Percentiles rank a stretch among this genome's conserved stretches.
Evolutionary conservation across 2,329 filamentous ascomycete species (phyloP).

Genomic region (Claviceps sp.): DNA sequence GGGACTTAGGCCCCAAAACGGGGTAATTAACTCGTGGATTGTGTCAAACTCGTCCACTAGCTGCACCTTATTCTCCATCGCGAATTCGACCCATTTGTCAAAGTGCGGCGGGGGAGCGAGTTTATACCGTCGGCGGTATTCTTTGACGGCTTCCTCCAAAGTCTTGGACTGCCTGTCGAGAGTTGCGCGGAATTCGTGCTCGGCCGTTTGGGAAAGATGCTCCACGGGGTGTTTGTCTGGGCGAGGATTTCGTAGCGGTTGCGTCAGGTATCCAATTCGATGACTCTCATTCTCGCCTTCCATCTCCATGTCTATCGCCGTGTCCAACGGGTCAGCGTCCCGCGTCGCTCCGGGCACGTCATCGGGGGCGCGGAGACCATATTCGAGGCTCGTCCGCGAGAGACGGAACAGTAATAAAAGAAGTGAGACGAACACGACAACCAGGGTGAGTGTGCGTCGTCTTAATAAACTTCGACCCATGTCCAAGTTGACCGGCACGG

Average conservation of each 20-base stretch:
- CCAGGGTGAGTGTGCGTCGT: not conserved
- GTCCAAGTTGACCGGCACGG: not conserved
- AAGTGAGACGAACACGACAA: not conserved
- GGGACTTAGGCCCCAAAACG: slow-evolving; percentile 83
- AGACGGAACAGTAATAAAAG: not conserved
- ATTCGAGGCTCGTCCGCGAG: not conserved
- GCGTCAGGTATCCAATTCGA: not conserved
- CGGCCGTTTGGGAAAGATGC: not conserved
- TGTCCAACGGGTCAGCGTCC: not conserved
- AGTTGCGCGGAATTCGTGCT: not conserved
- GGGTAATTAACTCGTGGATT: slow-evolving; percentile 66
- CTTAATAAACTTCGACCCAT: not conserved
- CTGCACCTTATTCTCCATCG: slow-evolving; percentile 57
- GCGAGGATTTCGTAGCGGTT: not conserved
- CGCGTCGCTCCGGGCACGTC: not conserved
- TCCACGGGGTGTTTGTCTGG: not conserved
- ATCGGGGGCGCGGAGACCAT: not conserved
- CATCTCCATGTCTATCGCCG: too few relatives aligned
- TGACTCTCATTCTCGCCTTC: not conserved
- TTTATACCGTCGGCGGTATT: slow-evolving; percentile 71
- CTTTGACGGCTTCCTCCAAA: slow-evolving; percentile 60
- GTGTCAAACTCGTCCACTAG: slow-evolving; percentile 89
- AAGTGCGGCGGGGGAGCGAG: slow-evolving; percentile 81
- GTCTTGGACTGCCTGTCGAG: slow-evolving; percentile 57
- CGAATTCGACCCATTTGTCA: slow-evolving; percentile 88